These are phyloP conservation scores for Avena insularis DNA, from an alignment of 176 grass and related monocot genomes.

Conservation along the genomic window DNA sequence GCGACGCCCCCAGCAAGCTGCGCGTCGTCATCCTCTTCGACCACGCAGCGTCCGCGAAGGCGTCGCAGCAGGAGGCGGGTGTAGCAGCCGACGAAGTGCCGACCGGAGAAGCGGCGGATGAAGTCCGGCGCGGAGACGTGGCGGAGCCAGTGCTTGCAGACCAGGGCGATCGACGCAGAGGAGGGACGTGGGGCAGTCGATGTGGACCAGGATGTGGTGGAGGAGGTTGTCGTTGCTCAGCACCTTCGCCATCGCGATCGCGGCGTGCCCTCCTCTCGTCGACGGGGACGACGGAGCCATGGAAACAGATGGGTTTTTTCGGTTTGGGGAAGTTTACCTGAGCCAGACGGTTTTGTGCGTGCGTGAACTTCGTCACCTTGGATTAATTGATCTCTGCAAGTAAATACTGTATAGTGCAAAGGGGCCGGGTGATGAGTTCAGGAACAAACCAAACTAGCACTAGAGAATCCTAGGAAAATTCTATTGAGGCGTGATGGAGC, in stretches of 20 bases:
- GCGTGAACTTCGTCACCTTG: too few relatives aligned
- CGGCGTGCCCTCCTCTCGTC: neutral
- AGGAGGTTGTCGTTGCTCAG: conserved; percentile 20
- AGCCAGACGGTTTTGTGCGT: too few relatives aligned
- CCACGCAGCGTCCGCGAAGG: neutral
- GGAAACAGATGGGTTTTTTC: too few relatives aligned
- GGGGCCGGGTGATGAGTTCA: too few relatives aligned
- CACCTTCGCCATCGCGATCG: neutral
- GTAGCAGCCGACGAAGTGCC: neutral
- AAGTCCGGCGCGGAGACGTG: neutral
- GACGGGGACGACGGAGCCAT: too few relatives aligned
- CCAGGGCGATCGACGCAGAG: neutral
- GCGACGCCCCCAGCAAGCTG: neutral
- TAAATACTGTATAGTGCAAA: too few relatives aligned
- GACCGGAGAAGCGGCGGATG: neutral
- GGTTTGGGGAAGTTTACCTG: too few relatives aligned
- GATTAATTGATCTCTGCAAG: too few relatives aligned
- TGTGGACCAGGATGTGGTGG: neutral
- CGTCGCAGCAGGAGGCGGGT: neutral
- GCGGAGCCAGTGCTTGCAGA: conserved; percentile 18
- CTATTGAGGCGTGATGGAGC: too few relatives aligned
- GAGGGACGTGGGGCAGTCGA: neutral
- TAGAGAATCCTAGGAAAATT: too few relatives aligned
- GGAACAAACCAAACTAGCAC: too few relatives aligned
- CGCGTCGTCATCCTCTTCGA: neutral